Conservation (phyloP, 2,329 filamentous ascomycete species). For the Fusarium haematococcum region DNA sequence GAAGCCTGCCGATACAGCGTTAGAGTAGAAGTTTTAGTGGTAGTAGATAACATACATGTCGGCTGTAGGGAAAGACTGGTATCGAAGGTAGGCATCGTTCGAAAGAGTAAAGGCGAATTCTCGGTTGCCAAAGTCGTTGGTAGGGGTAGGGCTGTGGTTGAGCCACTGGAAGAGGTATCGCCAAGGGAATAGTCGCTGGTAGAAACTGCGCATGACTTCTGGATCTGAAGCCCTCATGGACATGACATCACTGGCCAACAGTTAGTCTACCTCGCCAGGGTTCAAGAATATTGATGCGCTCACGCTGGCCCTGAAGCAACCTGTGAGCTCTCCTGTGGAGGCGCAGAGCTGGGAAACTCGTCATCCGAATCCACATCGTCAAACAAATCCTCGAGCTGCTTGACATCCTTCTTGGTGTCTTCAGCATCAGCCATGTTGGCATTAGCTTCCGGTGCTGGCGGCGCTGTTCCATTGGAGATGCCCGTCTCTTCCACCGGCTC, state of each 20-base stretch:
- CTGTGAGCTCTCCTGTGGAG: constrained; percentile 54
- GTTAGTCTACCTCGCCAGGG: constrained; percentile 13
- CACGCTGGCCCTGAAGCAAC: constrained; percentile 60
- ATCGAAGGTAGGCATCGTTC: constrained; percentile 92
- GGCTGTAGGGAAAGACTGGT: constrained; percentile 75
- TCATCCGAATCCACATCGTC: constrained; percentile 70
- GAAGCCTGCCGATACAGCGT: constrained; percentile 66
- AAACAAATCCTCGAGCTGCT: constrained; percentile 68
- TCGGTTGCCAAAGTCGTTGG: constrained; percentile 89
- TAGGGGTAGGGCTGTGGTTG: constrained; percentile 89
- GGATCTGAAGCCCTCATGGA: constrained; percentile 73
- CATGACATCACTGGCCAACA: constrained; percentile 46
- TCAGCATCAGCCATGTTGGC: constrained; percentile 41
- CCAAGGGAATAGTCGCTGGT: constrained; percentile 95
- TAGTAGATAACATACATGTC: constrained; percentile 58
- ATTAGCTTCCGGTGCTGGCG: constrained; percentile 29
- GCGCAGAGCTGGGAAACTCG: constrained; percentile 67
- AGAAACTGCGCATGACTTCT: constrained; percentile 92
- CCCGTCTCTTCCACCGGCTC: constrained; percentile 42
- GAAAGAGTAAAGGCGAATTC: constrained; percentile 97
- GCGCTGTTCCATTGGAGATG: constrained; percentile 28
- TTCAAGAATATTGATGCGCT: constrained; percentile 34
- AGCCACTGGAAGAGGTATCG: constrained; percentile 97
- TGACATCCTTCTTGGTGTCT: constrained; percentile 58
- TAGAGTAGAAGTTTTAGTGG: not conserved